These are phyloP conservation scores for Plasmodium adleri DNA, from an alignment of 169 alveolate genomes.

Conservation along the genomic window DNA sequence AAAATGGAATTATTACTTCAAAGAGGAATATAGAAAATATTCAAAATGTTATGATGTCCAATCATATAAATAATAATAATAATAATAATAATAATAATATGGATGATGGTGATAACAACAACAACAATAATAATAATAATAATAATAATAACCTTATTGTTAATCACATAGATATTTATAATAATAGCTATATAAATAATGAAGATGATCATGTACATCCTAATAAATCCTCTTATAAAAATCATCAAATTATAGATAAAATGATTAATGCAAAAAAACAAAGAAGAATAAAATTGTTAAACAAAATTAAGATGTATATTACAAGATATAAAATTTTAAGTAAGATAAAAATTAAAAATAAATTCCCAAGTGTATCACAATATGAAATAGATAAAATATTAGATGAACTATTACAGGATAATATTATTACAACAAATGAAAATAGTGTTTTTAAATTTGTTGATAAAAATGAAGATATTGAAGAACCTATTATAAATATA, in stretches of 20 bases:
- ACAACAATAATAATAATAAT: too few relatives aligned
- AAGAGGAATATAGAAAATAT: too few relatives aligned
- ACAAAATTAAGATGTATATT: slow-evolving; percentile 21
- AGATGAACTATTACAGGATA: slow-evolving; percentile 21
- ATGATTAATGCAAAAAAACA: slow-evolving; percentile 16
- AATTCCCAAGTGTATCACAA: slow-evolving; percentile 30
- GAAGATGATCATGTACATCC: too few relatives aligned
- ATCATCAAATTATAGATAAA: background rate
- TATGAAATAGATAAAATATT: slow-evolving; percentile 48
- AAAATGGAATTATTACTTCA: too few relatives aligned
- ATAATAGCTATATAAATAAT: too few relatives aligned
- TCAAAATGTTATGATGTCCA: too few relatives aligned
- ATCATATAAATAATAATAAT: too few relatives aligned
- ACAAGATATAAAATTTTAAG: slow-evolving; percentile 49
- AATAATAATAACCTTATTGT: too few relatives aligned
- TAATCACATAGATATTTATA: too few relatives aligned
- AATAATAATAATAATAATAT: too few relatives aligned
- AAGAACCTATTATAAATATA: slow-evolving; percentile 4
- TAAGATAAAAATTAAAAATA: slow-evolving; percentile 15
- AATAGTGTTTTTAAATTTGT: slow-evolving; percentile 27
- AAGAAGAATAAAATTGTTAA: slow-evolving; percentile 16
- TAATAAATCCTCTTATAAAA: background rate
- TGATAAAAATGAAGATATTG: background rate
- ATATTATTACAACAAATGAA: slow-evolving; percentile 22
- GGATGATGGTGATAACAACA: too few relatives aligned